phyloP scores from a whole-genome alignment of 2,329 filamentous ascomycete genomes.

The Sporothrix sp. region DNA sequence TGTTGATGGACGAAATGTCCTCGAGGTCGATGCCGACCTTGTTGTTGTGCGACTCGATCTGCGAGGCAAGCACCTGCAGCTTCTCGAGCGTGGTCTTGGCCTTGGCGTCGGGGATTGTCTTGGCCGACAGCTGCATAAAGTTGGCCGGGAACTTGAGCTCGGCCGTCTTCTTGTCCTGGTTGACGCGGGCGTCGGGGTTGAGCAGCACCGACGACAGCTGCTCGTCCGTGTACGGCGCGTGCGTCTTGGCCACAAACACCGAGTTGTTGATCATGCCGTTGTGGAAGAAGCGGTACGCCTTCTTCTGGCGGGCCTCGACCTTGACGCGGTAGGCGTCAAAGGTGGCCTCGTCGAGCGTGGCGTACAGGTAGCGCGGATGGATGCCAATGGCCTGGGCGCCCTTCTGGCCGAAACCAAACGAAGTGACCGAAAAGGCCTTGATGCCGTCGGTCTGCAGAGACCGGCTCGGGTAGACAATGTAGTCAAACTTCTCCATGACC shows the following conservation, averaged over 20 bases:
- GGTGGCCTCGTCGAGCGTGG: constrained; percentile 78
- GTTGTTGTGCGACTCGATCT: constrained; percentile 53
- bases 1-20: constrained; percentile 76
- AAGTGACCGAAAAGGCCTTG: constrained; percentile 98
- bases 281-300: constrained; percentile 97
- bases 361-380: constrained; percentile 91
- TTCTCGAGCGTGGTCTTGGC: constrained; percentile 60
- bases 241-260: constrained; percentile 90
- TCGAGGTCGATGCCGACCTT: constrained; percentile 94
- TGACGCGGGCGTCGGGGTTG: constrained; percentile 84
- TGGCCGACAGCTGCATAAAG: constrained; percentile 52
- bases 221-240: constrained; percentile 80
- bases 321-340: constrained; percentile 77
- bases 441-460: constrained; percentile 94
- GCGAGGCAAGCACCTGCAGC: constrained; percentile 65
- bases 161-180: constrained; percentile 75
- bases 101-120: constrained; percentile 33
- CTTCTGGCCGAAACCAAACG: constrained; percentile 99
- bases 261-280: constrained; percentile 97
- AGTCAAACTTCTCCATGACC: constrained; percentile 94
- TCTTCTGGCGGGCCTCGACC: constrained; percentile 92
- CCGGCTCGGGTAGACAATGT: constrained; percentile 93
- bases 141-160: constrained; percentile 63
- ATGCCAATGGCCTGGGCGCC: constrained; percentile 95
- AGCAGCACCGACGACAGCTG: constrained; percentile 83